Evolutionary conservation across 1,284 basidiomycete genomes (phyloP).

Genomic region (Cutaneotrichosporon cutaneum): DNA sequence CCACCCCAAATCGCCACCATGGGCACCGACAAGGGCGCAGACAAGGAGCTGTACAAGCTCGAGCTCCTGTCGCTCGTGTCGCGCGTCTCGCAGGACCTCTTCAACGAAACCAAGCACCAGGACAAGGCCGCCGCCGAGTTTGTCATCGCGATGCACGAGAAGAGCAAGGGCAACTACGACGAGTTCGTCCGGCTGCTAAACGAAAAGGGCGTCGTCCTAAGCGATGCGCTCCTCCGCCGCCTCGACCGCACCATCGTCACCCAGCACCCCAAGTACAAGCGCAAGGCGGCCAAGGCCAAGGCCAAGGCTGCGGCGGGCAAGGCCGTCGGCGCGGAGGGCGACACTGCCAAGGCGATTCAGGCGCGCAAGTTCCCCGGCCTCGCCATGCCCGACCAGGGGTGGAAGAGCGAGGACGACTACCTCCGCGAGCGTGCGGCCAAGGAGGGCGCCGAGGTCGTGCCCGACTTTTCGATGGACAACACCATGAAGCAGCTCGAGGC

Average conservation of each 20-base stretch:
- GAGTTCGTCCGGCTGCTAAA: conserved; percentile 77
- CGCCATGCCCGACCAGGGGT: conserved; percentile 74
- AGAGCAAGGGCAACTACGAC: conserved; percentile 60
- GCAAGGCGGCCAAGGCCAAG: conserved; percentile 59
- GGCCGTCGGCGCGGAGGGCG: conserved; percentile 37
- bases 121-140: conserved; percentile 95
- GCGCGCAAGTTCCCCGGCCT: conserved; percentile 88
- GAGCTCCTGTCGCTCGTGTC: conserved; percentile 85
- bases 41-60: conserved; percentile 82
- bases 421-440: conserved; percentile 53
- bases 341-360: conserved; percentile 69
- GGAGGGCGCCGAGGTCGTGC: conserved; percentile 59
- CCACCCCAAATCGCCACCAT: neutral
- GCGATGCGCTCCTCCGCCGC: conserved; percentile 84
- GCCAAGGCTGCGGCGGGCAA: conserved; percentile 34
- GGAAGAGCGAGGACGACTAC: conserved; percentile 55
- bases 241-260: conserved; percentile 91
- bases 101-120: conserved; percentile 73
- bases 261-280: conserved; percentile 96
- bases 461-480: conserved; percentile 64
- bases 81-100: conserved; percentile 84
- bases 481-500: conserved; percentile 75
- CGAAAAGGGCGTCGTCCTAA: conserved; percentile 80
- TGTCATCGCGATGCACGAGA: conserved; percentile 79
- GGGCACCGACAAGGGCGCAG: conserved; percentile 56